These are phyloP conservation scores for Xerocomellus intermedius DNA, from an alignment of 768 basidiomycete genomes.

Conservation along the genomic window DNA sequence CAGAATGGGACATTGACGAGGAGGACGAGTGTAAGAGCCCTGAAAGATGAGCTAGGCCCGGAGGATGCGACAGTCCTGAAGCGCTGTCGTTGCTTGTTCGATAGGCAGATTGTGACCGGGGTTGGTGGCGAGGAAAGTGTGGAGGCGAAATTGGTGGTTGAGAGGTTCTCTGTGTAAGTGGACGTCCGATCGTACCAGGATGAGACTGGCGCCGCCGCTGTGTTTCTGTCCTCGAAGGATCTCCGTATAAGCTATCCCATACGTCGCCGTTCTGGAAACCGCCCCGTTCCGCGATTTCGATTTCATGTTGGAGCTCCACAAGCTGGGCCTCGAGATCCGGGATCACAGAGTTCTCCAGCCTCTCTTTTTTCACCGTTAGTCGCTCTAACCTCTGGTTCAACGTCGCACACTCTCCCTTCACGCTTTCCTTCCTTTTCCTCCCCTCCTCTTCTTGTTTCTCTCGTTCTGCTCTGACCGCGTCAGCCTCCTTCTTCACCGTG, in stretches of 20 bases:
- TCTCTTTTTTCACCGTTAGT: slow-evolving; percentile 62
- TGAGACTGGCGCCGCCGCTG: slow-evolving; percentile 28
- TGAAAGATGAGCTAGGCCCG: slow-evolving; percentile 14
- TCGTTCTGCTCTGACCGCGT: slow-evolving; percentile 42
- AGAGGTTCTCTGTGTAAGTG: slow-evolving; percentile 12
- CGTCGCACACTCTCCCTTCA: slow-evolving; percentile 56
- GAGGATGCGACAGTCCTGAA: slow-evolving; percentile 15
- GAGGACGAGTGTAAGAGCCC: slow-evolving; percentile 12
- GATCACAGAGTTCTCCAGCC: slow-evolving; percentile 55
- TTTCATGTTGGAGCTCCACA: slow-evolving; percentile 55
- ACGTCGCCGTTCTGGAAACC: slow-evolving; percentile 15
- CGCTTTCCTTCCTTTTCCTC: slow-evolving; percentile 52
- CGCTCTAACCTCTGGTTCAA: slow-evolving; percentile 66
- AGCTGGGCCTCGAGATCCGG: slow-evolving; percentile 70
- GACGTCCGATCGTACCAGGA: slow-evolving; percentile 30
- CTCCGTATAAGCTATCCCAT: slow-evolving; percentile 14
- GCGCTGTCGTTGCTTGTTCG: slow-evolving; percentile 16
- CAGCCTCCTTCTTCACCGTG: slow-evolving; percentile 44
- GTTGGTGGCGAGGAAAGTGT: slow-evolving; percentile 27
- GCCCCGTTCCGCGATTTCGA: slow-evolving; percentile 42
- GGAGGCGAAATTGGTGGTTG: slow-evolving; percentile 27
- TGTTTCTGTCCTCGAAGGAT: slow-evolving; percentile 17
- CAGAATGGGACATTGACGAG: slow-evolving; percentile 18
- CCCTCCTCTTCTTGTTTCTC: slow-evolving; percentile 49
- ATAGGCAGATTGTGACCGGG: slow-evolving; percentile 26